Conservation (phyloP, 2,329 filamentous ascomycete genomes). For the Cordyceps javanica region DNA sequence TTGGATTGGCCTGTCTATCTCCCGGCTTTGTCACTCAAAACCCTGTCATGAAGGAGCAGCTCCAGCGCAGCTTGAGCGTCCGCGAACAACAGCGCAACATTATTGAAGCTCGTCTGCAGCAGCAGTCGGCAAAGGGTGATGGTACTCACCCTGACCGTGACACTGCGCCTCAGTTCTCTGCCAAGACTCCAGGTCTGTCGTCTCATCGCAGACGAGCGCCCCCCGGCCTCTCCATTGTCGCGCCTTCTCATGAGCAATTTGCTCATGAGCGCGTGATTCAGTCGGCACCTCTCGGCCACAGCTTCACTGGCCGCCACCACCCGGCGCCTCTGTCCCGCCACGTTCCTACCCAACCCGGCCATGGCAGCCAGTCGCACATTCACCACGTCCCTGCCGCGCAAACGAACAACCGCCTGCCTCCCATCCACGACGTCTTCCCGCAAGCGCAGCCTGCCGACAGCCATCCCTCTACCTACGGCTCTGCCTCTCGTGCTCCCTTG, state of each 20-base stretch:
- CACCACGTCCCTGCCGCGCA: slow-evolving; percentile 84
- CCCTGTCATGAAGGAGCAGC: slow-evolving; percentile 90
- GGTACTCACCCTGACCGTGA: slow-evolving; percentile 51
- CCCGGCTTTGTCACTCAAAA: slow-evolving; percentile 95
- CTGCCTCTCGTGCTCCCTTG: slow-evolving; percentile 62
- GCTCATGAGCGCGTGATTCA: slow-evolving; percentile 93
- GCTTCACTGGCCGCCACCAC: slow-evolving; percentile 85
- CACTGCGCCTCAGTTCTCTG: slow-evolving; percentile 42
- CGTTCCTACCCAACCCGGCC: slow-evolving; percentile 71
- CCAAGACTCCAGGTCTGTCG: slow-evolving; percentile 68
- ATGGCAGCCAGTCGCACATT: slow-evolving; percentile 81
- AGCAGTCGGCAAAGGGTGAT: slow-evolving; percentile 75
- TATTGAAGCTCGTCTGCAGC: slow-evolving; percentile 85
- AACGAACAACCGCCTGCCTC: slow-evolving; percentile 85
- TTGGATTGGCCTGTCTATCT: slow-evolving; percentile 88
- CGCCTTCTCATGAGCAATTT: slow-evolving; percentile 86
- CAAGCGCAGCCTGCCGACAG: slow-evolving; percentile 62
- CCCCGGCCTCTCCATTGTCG: slow-evolving; percentile 88
- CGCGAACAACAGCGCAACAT: slow-evolving; percentile 91
- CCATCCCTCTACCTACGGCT: slow-evolving; percentile 44
- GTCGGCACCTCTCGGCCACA: slow-evolving; percentile 89
- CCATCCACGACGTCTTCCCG: slow-evolving; percentile 91
- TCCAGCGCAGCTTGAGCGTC: slow-evolving; percentile 89
- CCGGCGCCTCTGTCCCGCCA: slow-evolving; percentile 71
- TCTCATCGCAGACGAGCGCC: slow-evolving; percentile 68